Percentiles rank a stretch among this genome's conserved stretches.
Conservation (phyloP, 352 stramenopile species). For the Phytophthora pluvialis region DNA sequence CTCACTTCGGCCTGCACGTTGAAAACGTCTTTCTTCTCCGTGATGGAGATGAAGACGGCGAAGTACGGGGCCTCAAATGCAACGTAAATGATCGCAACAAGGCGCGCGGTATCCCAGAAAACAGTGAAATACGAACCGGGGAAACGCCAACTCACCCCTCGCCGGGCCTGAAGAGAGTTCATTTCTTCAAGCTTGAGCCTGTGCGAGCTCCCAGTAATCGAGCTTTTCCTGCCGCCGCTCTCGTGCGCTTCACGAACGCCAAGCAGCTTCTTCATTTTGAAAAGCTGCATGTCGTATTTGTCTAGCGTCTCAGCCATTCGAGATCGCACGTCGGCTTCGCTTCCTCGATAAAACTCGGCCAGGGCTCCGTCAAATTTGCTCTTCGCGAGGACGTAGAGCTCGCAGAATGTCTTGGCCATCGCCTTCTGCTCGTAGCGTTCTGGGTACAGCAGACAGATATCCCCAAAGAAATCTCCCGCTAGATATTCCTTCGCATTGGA, state of each 20-base stretch:
- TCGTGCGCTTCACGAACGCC: slow-evolving; percentile 42
- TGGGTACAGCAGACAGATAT: slow-evolving; percentile 56
- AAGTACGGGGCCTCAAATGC: slow-evolving; percentile 77
- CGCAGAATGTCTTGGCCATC: slow-evolving; percentile 79
- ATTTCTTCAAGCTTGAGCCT: slow-evolving; percentile 7
- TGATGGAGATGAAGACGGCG: slow-evolving; percentile 67
- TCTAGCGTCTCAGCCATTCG: slow-evolving; percentile 60
- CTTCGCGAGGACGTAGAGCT: slow-evolving; percentile 78
- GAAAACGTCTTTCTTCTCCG: slow-evolving; percentile 50
- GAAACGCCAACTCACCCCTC: slow-evolving; percentile 36
- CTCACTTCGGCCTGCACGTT: slow-evolving; percentile 34
- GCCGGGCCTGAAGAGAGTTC: not conserved
- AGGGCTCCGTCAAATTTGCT: slow-evolving; percentile 64
- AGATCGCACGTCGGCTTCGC: slow-evolving; percentile 26
- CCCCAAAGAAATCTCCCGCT: slow-evolving; percentile 68
- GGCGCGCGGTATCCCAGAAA: slow-evolving; percentile 50
- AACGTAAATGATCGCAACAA: slow-evolving; percentile 53
- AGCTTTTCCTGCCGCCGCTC: slow-evolving; percentile 8
- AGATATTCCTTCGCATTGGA: slow-evolving; percentile 52
- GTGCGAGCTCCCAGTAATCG: slow-evolving; percentile 27
- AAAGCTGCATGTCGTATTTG: slow-evolving; percentile 62
- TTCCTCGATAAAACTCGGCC: slow-evolving; percentile 58
- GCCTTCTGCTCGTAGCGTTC: slow-evolving; percentile 73
- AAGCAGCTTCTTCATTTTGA: slow-evolving; percentile 80
- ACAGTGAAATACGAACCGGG: slow-evolving; percentile 57